These are phyloP conservation scores for Zalerion maritima DNA, from an alignment of 495 filamentous ascomycete genomes.

Conservation along the genomic window DNA sequence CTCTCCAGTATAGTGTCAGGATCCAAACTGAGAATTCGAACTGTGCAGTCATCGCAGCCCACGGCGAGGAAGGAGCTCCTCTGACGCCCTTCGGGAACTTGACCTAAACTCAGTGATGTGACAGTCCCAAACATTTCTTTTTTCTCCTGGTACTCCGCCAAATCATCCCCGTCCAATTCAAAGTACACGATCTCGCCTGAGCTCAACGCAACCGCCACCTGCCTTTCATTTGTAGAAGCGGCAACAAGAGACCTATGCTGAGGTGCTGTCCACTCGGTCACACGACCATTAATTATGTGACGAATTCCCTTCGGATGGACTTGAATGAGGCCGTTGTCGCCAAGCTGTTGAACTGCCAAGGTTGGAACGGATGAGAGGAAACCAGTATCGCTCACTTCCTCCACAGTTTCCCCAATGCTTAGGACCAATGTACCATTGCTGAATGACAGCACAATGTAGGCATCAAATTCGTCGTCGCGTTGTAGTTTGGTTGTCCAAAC, in stretches of 20 bases:
- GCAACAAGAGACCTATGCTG: conserved; percentile 90
- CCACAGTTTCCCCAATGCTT: conserved; percentile 90
- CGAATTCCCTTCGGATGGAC: conserved; percentile 91
- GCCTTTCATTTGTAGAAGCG: conserved; percentile 84
- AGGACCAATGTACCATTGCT: conserved; percentile 66
- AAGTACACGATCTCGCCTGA: conserved; percentile 97
- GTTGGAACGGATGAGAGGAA: conserved; percentile 80
- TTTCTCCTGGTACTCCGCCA: conserved; percentile 92
- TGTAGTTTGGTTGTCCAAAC: conserved; percentile 93
- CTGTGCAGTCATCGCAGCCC: conserved; percentile 90
- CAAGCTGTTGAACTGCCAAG: conserved; percentile 82
- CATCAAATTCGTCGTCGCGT: conserved; percentile 72
- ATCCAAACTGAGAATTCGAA: conserved; percentile 80
- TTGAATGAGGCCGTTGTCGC: conserved; percentile 84
- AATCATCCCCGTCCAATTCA: conserved; percentile 83
- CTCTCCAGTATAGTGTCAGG: conserved; percentile 81
- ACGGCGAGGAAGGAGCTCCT: conserved; percentile 86
- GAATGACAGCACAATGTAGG: conserved; percentile 55
- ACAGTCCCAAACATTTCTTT: conserved; percentile 93
- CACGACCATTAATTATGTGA: conserved; percentile 68
- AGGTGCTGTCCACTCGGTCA: conserved; percentile 90
- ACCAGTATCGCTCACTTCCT: conserved; percentile 84
- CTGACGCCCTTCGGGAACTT: conserved; percentile 76
- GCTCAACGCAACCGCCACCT: conserved; percentile 85
- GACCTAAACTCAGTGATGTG: conserved; percentile 82